phyloP scores from a whole-genome alignment of 106 monocot genomes.

The Allium sativum region DNA sequence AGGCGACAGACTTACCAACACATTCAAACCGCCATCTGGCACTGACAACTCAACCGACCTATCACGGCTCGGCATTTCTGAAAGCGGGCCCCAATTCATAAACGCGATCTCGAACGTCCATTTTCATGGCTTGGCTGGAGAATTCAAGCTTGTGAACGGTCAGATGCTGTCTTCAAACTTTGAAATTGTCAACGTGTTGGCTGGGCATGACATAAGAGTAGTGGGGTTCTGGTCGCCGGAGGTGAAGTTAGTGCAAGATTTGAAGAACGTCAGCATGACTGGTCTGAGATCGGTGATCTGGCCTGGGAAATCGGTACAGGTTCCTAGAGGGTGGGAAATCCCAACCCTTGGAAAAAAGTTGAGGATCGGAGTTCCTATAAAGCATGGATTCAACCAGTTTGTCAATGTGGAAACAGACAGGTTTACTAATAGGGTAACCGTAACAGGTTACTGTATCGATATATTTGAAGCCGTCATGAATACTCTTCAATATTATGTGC shows the following conservation, averaged over 20 bases:
- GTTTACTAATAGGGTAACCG: constrained; percentile 4
- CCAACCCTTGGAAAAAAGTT: constrained; percentile 25
- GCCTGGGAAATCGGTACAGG: constrained; percentile 25
- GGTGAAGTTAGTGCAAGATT: constrained; percentile 8
- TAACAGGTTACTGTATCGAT: constrained; percentile 30
- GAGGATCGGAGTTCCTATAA: constrained; percentile 19
- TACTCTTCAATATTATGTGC: constrained; percentile 15
- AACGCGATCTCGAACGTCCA: constrained; percentile 9
- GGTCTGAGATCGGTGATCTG: constrained; percentile 28
- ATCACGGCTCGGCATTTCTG: constrained; percentile 21
- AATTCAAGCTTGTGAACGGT: constrained; percentile 37
- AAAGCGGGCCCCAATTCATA: constrained; percentile 19
- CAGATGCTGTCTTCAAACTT: constrained; percentile 28
- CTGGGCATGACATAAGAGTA: constrained; percentile 2
- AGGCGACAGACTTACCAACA: background rate
- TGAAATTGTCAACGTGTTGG: constrained; percentile 50
- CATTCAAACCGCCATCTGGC: background rate
- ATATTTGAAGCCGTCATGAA: constrained; percentile 30
- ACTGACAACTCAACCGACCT: constrained; percentile 19
- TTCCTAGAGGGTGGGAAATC: constrained; percentile 57
- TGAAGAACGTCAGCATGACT: background rate
- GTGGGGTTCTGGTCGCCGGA: constrained; percentile 59
- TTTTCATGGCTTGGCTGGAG: constrained; percentile 51
- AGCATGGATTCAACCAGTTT: constrained; percentile 12
- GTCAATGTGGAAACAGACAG: constrained; percentile 6